Conservation (phyloP, 2,329 filamentous ascomycete species). For the Thelonectria discophora region DNA sequence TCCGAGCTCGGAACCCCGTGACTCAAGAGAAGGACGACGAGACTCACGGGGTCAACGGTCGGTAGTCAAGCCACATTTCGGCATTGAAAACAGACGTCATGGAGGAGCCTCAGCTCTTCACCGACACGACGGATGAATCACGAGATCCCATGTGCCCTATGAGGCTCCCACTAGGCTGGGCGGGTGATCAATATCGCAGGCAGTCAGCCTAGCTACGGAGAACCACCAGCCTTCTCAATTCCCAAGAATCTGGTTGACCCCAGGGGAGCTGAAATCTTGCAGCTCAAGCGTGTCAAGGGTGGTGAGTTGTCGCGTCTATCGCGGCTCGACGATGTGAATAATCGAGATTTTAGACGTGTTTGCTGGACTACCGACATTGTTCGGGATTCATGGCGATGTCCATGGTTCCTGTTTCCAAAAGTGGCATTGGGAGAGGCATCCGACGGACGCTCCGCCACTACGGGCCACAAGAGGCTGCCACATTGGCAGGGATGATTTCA, state of each 20-base stretch:
- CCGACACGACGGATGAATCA: constrained; percentile 15
- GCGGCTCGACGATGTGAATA: constrained; percentile 27
- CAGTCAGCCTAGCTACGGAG: constrained; percentile 11
- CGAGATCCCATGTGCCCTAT: constrained; percentile 14
- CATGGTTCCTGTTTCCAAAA: constrained; percentile 32
- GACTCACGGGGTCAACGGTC: constrained; percentile 19
- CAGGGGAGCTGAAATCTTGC: constrained; percentile 39
- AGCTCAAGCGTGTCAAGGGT: constrained; percentile 36
- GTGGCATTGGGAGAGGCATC: constrained; percentile 41
- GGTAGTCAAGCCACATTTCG: constrained; percentile 2
- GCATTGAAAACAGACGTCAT: constrained; percentile 16
- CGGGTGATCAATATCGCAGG: constrained; percentile 18
- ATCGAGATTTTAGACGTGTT: constrained; percentile 33
- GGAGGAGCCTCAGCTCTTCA: constrained; percentile 11
- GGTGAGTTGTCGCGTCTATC: constrained; percentile 41
- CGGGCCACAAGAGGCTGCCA: constrained; percentile 34
- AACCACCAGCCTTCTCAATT: constrained; percentile 20
- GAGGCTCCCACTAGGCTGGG: constrained; percentile 4
- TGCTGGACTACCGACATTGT: constrained; percentile 31
- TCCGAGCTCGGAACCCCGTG: constrained; percentile 11
- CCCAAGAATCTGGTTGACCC: constrained; percentile 10
- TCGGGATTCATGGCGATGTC: constrained; percentile 26
- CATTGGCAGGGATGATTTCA: constrained; percentile 28
- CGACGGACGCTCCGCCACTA: constrained; percentile 52
- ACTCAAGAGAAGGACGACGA: constrained; percentile 8